Percentiles rank a stretch among this genome's conserved stretches.
phyloP scores from a whole-genome alignment of 2,329 filamentous ascomycete species.

The Colletotrichum tabaci region DNA sequence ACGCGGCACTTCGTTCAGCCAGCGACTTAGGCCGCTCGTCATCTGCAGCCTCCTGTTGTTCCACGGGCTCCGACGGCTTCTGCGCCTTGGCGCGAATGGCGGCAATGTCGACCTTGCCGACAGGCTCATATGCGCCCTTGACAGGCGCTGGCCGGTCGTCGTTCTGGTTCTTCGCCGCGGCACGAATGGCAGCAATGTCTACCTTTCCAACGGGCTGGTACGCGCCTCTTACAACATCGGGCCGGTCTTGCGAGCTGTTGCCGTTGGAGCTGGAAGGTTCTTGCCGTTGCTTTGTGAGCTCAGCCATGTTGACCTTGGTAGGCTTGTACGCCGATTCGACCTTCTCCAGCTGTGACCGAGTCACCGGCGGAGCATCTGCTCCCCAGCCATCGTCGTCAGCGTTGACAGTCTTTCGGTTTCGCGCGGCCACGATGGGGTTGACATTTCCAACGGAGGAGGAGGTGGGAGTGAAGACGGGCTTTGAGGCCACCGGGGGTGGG shows the following conservation, averaged over 20 bases:
- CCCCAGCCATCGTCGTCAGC: constrained; percentile 95
- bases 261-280: constrained; percentile 72
- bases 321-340: constrained; percentile 94
- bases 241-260: constrained; percentile 56
- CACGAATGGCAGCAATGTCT: constrained; percentile 93
- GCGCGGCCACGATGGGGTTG: constrained; percentile 78
- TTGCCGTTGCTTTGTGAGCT: constrained; percentile 81
- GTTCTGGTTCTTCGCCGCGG: constrained; percentile 75
- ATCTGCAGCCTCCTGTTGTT: constrained; percentile 49
- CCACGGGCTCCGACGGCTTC: constrained; percentile 62
- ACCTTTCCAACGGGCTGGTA: constrained; percentile 98
- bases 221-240: constrained; percentile 83
- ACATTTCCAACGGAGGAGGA: constrained; percentile 66
- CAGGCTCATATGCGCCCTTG: constrained; percentile 93
- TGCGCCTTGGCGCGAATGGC: constrained; percentile 90
- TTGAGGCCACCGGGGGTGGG: constrained; percentile 84
- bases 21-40: constrained; percentile 68
- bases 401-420: constrained; percentile 71
- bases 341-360: constrained; percentile 89
- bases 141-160: constrained; percentile 89
- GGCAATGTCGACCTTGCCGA: constrained; percentile 97
- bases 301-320: constrained; percentile 93
- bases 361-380: constrained; percentile 90
- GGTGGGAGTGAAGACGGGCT: constrained; percentile 92
- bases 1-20: constrained; percentile 83